phyloP scores from a whole-genome alignment of 345 rosid species.

The Erodium maritimum region DNA sequence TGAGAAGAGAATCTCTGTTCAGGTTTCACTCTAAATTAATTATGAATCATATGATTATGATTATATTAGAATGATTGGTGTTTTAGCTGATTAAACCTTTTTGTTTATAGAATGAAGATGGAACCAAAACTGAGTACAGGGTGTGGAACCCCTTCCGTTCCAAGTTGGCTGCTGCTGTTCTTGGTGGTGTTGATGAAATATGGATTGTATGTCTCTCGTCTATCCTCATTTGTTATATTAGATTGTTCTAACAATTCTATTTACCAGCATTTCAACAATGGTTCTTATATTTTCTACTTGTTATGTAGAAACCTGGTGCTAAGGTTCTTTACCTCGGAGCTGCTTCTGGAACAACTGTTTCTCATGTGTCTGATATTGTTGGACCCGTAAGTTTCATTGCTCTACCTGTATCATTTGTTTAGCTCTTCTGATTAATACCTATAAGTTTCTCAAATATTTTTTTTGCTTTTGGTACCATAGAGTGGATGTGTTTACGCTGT shows the following conservation, averaged over 20 bases:
- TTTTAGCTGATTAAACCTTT: not conserved
- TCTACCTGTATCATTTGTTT: not conserved
- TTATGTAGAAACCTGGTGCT: slow-evolving; percentile 80
- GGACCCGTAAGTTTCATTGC: slow-evolving; percentile 58
- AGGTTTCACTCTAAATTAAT: slow-evolving; percentile 24
- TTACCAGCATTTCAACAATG: no score
- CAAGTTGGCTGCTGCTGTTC: slow-evolving; percentile 90
- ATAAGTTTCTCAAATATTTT: no score
- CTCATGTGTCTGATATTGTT: slow-evolving; percentile 92
- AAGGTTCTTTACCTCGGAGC: slow-evolving; percentile 95
- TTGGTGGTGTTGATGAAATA: slow-evolving; percentile 93
- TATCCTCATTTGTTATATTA: not conserved
- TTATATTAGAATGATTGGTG: not conserved
- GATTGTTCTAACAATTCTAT: not conserved
- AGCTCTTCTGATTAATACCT: not conserved
- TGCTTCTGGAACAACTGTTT: slow-evolving; percentile 99
- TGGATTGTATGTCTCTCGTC: slow-evolving; percentile 57
- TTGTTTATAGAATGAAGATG: slow-evolving; percentile 51
- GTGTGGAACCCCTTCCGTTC: slow-evolving; percentile 98
- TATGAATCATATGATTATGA: not conserved
- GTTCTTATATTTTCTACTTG: no score
- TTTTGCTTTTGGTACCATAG: slow-evolving; percentile 23
- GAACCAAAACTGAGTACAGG: slow-evolving; percentile 83
- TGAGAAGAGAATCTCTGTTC: slow-evolving; percentile 81
- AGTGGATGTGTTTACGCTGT: slow-evolving; percentile 88